Evolutionary conservation across 371 early-diverging fungal genomes (phyloP).

Genomic region (Sporodiniella umbellata): DNA sequence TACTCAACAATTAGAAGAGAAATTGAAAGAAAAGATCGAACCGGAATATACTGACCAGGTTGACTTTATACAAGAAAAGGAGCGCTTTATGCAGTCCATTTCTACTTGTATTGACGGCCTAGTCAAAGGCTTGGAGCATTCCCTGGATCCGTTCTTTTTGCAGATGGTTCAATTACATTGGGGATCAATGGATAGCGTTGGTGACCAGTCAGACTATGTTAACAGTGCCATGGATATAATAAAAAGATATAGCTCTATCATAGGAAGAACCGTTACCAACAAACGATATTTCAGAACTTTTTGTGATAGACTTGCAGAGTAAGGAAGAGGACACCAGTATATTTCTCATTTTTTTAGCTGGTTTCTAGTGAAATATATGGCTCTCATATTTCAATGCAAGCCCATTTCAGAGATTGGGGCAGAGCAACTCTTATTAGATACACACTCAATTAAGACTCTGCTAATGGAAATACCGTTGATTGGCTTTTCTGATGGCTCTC

Average conservation of each 20-base stretch:
- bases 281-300: conserved; percentile 80
- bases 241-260: conserved; percentile 41
- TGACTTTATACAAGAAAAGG: conserved; percentile 67
- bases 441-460: conserved; percentile 79
- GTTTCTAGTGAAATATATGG: conserved; percentile 59
- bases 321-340: conserved; percentile 17
- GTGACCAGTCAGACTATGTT: conserved; percentile 92
- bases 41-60: conserved; percentile 59
- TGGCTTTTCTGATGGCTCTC: conserved; percentile 39
- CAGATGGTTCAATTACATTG: conserved; percentile 76
- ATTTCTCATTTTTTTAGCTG: conserved; percentile 36
- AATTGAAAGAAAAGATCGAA: conserved; percentile 78
- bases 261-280: conserved; percentile 63
- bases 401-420: conserved; percentile 87
- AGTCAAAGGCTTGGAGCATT: conserved; percentile 60
- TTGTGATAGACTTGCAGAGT: conserved; percentile 90
- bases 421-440: conserved; percentile 90
- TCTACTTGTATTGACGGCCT: conserved; percentile 61
- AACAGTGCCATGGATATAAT: conserved; percentile 58
- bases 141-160: conserved; percentile 64
- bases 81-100: conserved; percentile 67
- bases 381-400: conserved; percentile 68
- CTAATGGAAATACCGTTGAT: conserved; percentile 70
- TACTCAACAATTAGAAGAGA: conserved; percentile 81
- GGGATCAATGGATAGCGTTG: conserved; percentile 80